These are phyloP conservation scores for Ceratobasidium sp. DNA, from an alignment of 1,284 basidiomycete species.

Conservation along the genomic window DNA sequence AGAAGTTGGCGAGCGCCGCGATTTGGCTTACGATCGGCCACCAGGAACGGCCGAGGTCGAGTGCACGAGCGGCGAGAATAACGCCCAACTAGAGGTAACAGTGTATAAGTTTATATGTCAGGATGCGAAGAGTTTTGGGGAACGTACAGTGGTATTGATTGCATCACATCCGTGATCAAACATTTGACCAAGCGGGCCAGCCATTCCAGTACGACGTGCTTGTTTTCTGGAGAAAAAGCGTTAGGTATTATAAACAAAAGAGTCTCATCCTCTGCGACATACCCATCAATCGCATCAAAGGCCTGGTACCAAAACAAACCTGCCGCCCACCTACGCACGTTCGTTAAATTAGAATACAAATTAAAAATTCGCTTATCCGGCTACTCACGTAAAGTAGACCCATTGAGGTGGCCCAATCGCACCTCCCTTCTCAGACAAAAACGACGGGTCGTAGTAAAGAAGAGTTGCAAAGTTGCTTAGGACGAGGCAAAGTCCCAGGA, in stretches of 20 bases:
- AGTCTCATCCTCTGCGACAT: conserved; percentile 50
- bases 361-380: background rate
- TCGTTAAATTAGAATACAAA: conserved; percentile 23
- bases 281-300: conserved; percentile 91
- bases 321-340: conserved; percentile 78
- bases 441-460: conserved; percentile 84
- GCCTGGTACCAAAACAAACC: conserved; percentile 95
- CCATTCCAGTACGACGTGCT: conserved; percentile 94
- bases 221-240: conserved; percentile 79
- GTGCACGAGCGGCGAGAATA: conserved; percentile 84
- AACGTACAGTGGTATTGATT: conserved; percentile 89
- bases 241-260: background rate
- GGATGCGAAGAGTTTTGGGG: conserved; percentile 12
- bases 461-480: conserved; percentile 88
- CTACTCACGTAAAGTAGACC: conserved; percentile 86
- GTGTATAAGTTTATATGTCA: conserved; percentile 27
- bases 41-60: conserved; percentile 94
- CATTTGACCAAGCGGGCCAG: conserved; percentile 94
- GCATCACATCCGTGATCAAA: conserved; percentile 98
- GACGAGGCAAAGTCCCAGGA: conserved; percentile 87
- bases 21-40: conserved; percentile 94
- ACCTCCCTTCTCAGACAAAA: conserved; percentile 75
- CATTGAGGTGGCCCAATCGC: conserved; percentile 78
- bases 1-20: conserved; percentile 93
- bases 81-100: conserved; percentile 77